Base-by-base conservation (phyloP, 2,329 filamentous ascomycete genomes). In the Aspergillus novofumigatus region DNA sequence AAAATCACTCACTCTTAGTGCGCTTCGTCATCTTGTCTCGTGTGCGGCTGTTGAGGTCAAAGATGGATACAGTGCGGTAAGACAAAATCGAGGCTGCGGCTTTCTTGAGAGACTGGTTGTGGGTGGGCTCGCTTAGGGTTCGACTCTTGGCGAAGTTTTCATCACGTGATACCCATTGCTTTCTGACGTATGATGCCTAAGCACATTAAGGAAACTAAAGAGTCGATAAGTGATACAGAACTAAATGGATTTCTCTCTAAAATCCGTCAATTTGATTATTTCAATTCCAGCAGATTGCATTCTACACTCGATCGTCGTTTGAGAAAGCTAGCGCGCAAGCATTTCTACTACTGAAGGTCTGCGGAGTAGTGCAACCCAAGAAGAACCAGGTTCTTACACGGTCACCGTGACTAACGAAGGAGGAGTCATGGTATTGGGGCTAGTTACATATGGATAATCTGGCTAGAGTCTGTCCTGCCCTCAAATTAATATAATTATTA, bases 1-100 rank as follows among this genome's bases (percentile, higher is more conserved):
- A 59, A 51, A 44, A 20, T 49, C 56, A 73, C 75, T 63, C 72
- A 80, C 81, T 95, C 89, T 91, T 95, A 69, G 91, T 95, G 84
- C 91, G 88, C 87, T 94, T 93, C 80, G 90, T 91, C 90, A 94
- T 94, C 81, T 87, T 91, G 84, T 79, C 80, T 72, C 60, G 44
- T 66, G 61, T 70, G 64, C 63, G 67, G 65, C 66, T 71, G 69
- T 68, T 68, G 65, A 70, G 64, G 69, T 68, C 71, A 67, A 72
- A 72, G 70, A 71, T 71, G 68, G 65, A 66, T 67, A 67, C 60
- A 67, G 67, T 67, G 67, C 68, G 67, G 68, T 60, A 62, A 62
- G 63, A 61, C 63, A 65, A 69, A 70, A 64, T 67, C 67, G 61
- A 72, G 65, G 61, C 61, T 60, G 64, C 64, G 64, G 63, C 69